Evolutionary conservation across 2,329 filamentous ascomycete species (phyloP), one percentile per base, ranked within the genome.

Genomic region (Apiospora hydei): DNA sequence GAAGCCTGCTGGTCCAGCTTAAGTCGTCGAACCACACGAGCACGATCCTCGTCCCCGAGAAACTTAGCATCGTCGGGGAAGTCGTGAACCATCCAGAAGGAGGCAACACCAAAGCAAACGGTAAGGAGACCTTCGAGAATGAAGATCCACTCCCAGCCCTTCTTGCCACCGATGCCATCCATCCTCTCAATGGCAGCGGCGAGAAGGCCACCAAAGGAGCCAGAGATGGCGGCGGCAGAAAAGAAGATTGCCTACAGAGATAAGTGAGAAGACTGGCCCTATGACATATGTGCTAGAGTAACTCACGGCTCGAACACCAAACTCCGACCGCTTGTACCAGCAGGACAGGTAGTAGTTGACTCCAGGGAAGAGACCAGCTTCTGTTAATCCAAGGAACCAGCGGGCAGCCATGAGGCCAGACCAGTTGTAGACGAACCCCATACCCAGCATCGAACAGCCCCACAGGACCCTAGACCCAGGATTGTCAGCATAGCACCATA

Each of bases 271-370:
- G 49, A 21, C 70, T n/a, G 43, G 16, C 30, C 16, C 49, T 38
- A 34, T 69, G 69, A 74, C 72, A 51, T 18, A 16, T 30, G 21
- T 46, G 57, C 18, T 11, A n/a, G 57, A 2, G 18, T 18, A 13
- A 77, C 82, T 77, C 74, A 84, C 83, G 51, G 92, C 90, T 47
- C 94, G 89, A n/a, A 94, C 87, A 69, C 93, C 94, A 71, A 96
- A 93, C 77, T 97, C 94, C 21, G 87, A 89, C 47, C 94, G 87
- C 78, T 90, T 92, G 77, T 96, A 97, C 94, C 94, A 97, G 79
- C 93, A 95, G 0, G 91, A 93, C 0, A 96, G 87, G 78, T 95
- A 95, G 81, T 94, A 96, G 76, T 93, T 93, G 21, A 95, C 89
- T 1, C 92, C 92, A 0, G 93, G 93, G 78, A 94, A 94, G 0